Evolutionary conservation across 78 protist species (phyloP), one percentile per base, ranked within the genome.

Genomic region (Pigoraptor vietnamica): DNA sequence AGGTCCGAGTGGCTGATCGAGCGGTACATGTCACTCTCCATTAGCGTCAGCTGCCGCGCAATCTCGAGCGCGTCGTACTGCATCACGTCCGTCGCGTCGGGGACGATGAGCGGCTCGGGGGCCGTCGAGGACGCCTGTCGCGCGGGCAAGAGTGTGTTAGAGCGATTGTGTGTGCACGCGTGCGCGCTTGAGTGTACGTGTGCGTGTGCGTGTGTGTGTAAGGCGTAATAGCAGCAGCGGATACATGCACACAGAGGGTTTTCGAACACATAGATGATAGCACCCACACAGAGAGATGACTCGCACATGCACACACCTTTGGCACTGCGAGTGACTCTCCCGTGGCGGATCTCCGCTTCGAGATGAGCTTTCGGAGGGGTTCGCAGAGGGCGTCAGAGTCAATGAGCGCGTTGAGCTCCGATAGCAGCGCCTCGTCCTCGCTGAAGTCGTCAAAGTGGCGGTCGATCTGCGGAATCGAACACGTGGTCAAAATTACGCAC

Each of bases 31-130:
- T 36, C 55, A 29, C 0, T 23, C n/a, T 89, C 91, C 29, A 89
- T 89, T 35, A 89, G 2, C 9, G 91, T 89, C 67, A 89, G 29
- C 87, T 89, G 91, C n/a, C 91, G 86, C n/a, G 91, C 91, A 23
- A 89, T 0, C 55, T 89, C 91, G 23, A 32, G 37, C 79, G 91
- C 56, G 36, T 89, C 37, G 23, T 0, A 19, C 0, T 0, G 2
- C 40, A 88, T 9, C 10, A 39, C 21, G 1, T 87, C 35, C 67
- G 67, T 48, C 67, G 67, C 29, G n/a, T n/a, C n/a, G n/a, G n/a
- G n/a, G n/a, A n/a, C n/a, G n/a, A n/a, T n/a, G n/a, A n/a, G n/a
- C n/a, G n/a, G n/a, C n/a, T n/a, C n/a, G n/a, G n/a, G n/a, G n/a
- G n/a, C n/a, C n/a, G n/a, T n/a, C n/a, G n/a, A n/a, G n/a, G n/a